These are phyloP conservation scores for Globisporangium solare DNA, from an alignment of 352 stramenopile genomes.

Conservation along the genomic window DNA sequence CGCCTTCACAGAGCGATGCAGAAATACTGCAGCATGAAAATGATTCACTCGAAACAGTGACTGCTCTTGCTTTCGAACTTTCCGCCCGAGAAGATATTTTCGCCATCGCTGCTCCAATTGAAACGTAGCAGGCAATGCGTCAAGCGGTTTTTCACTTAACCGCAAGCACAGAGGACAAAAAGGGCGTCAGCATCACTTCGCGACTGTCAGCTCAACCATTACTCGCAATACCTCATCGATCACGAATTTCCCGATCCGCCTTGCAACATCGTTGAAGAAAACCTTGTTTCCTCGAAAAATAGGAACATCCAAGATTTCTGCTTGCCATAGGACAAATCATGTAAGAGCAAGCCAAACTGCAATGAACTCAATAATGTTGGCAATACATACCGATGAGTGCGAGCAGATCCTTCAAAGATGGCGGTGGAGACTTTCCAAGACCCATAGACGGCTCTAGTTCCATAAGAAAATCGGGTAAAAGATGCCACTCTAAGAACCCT, in stretches of 20 bases:
- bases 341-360: no score
- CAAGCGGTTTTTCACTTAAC: constrained; percentile 47
- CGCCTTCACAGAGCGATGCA: constrained; percentile 47
- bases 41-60: constrained; percentile 49
- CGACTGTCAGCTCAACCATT: not conserved
- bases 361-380: no score
- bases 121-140: constrained; percentile 35
- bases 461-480: constrained; percentile 57
- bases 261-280: constrained; percentile 61
- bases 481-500: constrained; percentile 69
- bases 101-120: constrained; percentile 60
- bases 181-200: not conserved
- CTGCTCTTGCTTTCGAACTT: constrained; percentile 49
- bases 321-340: not conserved
- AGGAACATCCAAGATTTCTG: constrained; percentile 47
- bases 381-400: constrained; percentile 36
- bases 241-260: constrained; percentile 52
- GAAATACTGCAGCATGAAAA: constrained; percentile 35
- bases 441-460: constrained; percentile 66
- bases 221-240: constrained; percentile 35
- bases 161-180: constrained; percentile 10
- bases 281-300: constrained; percentile 59
- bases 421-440: constrained; percentile 32
- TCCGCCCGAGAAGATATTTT: constrained; percentile 43
- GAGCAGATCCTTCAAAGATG: constrained; percentile 37